Base-by-base conservation (phyloP, 345 rosid species). In the Brassica rapa region DNA sequence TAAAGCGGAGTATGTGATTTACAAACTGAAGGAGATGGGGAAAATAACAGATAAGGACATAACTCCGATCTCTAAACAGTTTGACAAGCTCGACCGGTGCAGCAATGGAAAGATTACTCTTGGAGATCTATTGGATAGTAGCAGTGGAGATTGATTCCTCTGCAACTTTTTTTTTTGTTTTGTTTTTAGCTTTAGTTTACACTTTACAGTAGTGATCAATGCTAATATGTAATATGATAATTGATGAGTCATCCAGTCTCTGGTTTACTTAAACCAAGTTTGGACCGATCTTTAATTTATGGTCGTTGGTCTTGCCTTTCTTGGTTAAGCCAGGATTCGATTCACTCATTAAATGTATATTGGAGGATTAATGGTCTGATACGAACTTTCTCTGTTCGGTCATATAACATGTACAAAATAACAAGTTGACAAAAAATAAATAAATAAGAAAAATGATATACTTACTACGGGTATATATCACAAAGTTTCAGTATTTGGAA, bases 21-120 rank as follows among this genome's bases (percentile, higher is more conserved):
- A 90, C 90, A 91, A 89, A 87, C 89, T 90, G 29, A 91, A 91
- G 84, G 96, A 91, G 85, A 90, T 91, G 98, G 95, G 83, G 73
- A 91, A 88, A 81, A 82, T 91, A 70, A 83, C 94, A 1, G 96
- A 91, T 66, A 91, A 90, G 41, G 98, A 93, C 80, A 77, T 93
- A 49, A 29, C 73, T 67, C 96, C 83, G 81, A 88, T 93, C 32
- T 87, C 91, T 12, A 70, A 82, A 66, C 88, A 86, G 78, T 91
- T 93, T 81, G 98, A 90, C 66, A 82, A 85, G 83, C 87, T 93
- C 30, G 96, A 91, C 81, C 29, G 88, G 0, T 91, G 93, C 72
- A 91, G 89, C 83, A 88, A 84, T 19, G 96, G 98, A 66, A 93
- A 90, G 81, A 90, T 91, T 66, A 89, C 96, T 32, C 96, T 93